A percentile compares a stretch with the other conserved stretches of the same genome.
phyloP scores from a whole-genome alignment of 345 rosid genomes.

The Brassica juncea region DNA sequence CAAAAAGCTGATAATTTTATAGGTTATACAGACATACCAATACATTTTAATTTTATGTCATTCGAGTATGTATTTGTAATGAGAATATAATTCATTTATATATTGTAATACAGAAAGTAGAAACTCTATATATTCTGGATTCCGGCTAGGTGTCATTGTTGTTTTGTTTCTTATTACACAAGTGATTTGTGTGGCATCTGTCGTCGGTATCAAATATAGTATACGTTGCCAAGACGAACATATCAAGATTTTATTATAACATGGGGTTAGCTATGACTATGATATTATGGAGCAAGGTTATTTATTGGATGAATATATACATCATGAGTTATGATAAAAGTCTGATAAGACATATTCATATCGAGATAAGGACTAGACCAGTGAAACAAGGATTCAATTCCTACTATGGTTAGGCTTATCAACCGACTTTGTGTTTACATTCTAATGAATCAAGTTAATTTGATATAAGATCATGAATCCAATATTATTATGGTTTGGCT shows the following conservation, averaged over 20 bases:
- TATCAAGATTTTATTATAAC: conserved; percentile 15
- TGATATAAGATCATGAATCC: neutral
- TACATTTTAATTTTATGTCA: neutral
- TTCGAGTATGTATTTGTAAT: neutral
- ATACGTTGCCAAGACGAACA: conserved; percentile 7
- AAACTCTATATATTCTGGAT: neutral
- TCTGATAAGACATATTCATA: neutral
- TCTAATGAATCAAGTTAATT: neutral
- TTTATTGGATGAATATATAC: neutral
- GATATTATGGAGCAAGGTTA: neutral
- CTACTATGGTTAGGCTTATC: neutral
- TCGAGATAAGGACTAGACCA: neutral
- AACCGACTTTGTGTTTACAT: neutral
- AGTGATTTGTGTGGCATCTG: conserved; percentile 11
- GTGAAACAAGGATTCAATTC: neutral
- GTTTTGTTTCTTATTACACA: neutral
- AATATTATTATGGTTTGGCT: neutral
- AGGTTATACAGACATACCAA: conserved; percentile 9
- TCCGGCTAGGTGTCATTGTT: neutral
- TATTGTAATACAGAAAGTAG: neutral
- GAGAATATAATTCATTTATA: neutral
- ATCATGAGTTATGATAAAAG: neutral
- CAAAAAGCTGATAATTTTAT: neutral
- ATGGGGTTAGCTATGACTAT: conserved; percentile 13
- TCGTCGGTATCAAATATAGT: neutral